Conservation (phyloP, 129 eudicot genomes). For the Flaveria sonorensis region DNA sequence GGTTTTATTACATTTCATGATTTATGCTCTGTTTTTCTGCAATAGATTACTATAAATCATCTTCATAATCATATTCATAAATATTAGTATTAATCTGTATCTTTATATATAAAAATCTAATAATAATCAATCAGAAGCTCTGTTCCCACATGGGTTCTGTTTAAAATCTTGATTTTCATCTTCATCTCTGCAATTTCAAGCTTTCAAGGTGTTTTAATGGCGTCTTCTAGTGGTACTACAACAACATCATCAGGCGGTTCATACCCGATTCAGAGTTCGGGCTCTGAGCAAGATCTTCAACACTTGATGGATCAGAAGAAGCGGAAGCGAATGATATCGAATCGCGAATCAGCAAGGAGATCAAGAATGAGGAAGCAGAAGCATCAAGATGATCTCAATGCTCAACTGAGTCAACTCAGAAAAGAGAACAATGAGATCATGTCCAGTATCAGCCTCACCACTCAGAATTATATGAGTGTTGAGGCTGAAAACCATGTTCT, state of each 20-base stretch:
- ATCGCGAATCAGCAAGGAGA: conserved; percentile 91
- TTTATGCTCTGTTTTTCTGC: background rate
- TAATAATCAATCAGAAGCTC: background rate
- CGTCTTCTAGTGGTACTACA: conserved; percentile 63
- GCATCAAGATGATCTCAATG: conserved; percentile 75
- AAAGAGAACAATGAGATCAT: conserved; percentile 55
- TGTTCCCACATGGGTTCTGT: background rate
- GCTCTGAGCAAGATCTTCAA: conserved; percentile 65
- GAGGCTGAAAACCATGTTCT: conserved; percentile 75
- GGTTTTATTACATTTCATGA: conserved; percentile 90
- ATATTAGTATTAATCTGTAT: background rate
- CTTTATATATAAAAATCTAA: background rate
- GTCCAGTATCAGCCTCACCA: conserved; percentile 46
- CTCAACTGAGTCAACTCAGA: conserved; percentile 61
- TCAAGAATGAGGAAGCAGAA: conserved; percentile 82
- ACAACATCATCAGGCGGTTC: conserved; percentile 8
- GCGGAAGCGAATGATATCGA: conserved; percentile 81
- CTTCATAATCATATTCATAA: background rate
- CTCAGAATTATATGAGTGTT: conserved; percentile 53
- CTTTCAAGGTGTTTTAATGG: conserved; percentile 39
- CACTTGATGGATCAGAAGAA: conserved; percentile 66
- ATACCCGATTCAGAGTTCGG: conserved; percentile 27
- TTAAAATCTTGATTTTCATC: background rate
- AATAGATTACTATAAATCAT: conserved; percentile 10
- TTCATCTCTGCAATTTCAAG: no score